Percentiles rank a stretch among this genome's conserved stretches.
phyloP scores from a whole-genome alignment of 176 grass and related monocot genomes.

The Stipa capillata region DNA sequence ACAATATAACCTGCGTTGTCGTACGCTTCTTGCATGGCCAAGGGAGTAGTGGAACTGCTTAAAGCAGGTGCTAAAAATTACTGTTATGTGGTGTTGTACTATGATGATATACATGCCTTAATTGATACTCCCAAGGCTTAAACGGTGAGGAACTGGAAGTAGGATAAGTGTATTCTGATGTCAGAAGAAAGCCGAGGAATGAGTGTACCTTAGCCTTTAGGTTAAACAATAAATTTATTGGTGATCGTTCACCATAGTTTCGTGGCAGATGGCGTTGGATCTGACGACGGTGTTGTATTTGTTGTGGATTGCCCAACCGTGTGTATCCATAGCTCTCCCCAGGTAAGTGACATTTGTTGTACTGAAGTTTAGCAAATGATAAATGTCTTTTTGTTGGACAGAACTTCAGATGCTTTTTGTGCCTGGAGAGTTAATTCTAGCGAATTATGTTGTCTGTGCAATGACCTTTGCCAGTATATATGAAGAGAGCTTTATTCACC shows the following conservation, averaged over 20 bases:
- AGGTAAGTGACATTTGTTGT: not conserved
- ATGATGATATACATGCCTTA: constrained; percentile 8
- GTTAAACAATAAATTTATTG: constrained; percentile 21
- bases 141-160: constrained; percentile 8
- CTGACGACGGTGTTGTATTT: constrained; percentile 11
- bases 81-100: not conserved
- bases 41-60: constrained; percentile 33
- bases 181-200: not conserved
- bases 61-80: not conserved
- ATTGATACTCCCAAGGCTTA: constrained; percentile 11
- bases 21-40: constrained; percentile 46
- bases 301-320: not conserved
- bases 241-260: not conserved
- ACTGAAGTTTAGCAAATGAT: not conserved
- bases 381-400: not conserved
- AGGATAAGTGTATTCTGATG: constrained; percentile 22
- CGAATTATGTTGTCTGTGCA: not conserved
- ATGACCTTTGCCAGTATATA: too few species aligned
- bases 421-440: not conserved
- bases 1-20: constrained; percentile 52
- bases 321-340: not conserved
- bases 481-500: not conserved
- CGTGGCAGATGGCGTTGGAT: not conserved
- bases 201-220: constrained; percentile 4
- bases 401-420: not conserved